Evolutionary conservation across 192 early-diverging fungal species (phyloP).

Genomic region (Allomyces arbusculus): DNA sequence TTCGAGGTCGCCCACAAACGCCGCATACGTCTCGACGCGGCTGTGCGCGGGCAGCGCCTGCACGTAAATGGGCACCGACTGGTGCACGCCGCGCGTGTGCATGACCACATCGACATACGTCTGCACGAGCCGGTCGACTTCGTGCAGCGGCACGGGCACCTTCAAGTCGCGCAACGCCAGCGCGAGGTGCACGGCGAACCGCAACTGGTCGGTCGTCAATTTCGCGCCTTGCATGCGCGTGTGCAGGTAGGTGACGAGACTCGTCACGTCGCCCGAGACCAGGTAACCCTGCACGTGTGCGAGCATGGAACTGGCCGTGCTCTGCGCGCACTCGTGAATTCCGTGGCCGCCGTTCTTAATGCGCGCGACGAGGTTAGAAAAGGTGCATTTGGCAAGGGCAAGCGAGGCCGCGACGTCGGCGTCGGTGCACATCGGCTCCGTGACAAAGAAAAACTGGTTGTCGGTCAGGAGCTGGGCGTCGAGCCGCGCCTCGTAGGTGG

Average conservation of each 20-base stretch:
- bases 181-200: neutral
- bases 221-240: neutral
- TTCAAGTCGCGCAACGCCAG: neutral
- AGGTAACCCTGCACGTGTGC: neutral
- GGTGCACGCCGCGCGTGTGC: neutral
- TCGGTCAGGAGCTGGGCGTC: neutral
- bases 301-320: neutral
- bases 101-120: neutral
- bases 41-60: neutral
- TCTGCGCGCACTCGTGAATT: neutral
- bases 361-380: neutral
- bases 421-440: neutral
- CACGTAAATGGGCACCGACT: neutral
- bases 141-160: neutral
- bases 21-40: neutral
- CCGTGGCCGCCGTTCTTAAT: neutral
- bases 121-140: neutral
- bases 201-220: neutral
- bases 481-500: neutral
- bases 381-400: neutral
- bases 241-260: neutral
- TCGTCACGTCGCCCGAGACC: neutral
- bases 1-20: neutral
- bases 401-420: neutral
- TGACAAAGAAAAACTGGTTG: neutral